Percentiles rank a stretch among this genome's conserved stretches.
phyloP scores from a whole-genome alignment of 495 filamentous ascomycete genomes.

The Cercophora scortea region DNA sequence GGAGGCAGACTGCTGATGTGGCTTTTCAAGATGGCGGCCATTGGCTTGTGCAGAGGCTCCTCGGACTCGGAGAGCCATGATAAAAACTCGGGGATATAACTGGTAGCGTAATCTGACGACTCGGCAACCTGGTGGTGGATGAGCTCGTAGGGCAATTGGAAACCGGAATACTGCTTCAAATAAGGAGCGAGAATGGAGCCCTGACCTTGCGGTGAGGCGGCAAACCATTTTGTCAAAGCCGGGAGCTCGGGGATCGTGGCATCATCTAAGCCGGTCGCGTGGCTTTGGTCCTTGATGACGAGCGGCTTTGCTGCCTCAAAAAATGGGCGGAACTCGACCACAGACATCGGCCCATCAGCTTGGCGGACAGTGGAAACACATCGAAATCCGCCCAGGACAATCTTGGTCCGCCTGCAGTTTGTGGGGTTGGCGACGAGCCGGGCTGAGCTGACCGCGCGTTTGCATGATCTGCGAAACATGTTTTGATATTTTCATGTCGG shows the following conservation, averaged over 20 bases:
- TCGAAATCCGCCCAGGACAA: neutral
- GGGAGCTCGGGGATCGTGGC: neutral
- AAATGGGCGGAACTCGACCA: neutral
- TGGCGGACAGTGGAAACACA: neutral
- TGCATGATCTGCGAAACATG: too few relatives aligned
- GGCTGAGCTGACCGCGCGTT: too few relatives aligned
- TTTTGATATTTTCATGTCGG: too few relatives aligned
- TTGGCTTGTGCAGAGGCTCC: neutral
- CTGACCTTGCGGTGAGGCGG: neutral
- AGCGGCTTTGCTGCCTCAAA: slow-evolving; percentile 1
- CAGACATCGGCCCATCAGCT: neutral
- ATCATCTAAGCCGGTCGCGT: neutral
- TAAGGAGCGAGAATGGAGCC: neutral
- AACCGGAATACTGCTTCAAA: neutral
- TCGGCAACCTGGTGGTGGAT: neutral
- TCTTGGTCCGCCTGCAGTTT: too few relatives aligned
- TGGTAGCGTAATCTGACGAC: neutral
- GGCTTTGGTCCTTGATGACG: neutral
- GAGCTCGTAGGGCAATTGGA: slow-evolving; percentile 1
- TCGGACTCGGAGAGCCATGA: neutral
- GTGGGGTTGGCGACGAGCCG: too few relatives aligned
- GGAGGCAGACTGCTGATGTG: neutral
- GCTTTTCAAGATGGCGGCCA: neutral
- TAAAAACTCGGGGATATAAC: neutral
- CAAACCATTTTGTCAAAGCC: neutral